Conservation (phyloP, 2,329 filamentous ascomycete species). For the Phaeosphaeria sp. region DNA sequence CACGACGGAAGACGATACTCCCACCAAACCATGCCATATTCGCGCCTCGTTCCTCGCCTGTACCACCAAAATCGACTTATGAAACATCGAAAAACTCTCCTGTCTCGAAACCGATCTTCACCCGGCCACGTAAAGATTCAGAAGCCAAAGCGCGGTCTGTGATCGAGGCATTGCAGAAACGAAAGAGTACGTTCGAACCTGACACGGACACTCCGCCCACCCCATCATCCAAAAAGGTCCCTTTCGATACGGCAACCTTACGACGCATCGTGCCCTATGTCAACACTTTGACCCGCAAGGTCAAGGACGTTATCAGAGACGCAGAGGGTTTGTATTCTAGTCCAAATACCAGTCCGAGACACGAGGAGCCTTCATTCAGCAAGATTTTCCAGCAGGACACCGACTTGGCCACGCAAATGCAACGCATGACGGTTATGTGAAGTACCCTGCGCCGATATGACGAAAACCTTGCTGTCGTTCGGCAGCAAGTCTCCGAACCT, state of each 20-base stretch:
- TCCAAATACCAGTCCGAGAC: slow-evolving; percentile 46
- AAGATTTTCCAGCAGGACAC: slow-evolving; percentile 42
- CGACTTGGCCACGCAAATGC: slow-evolving; percentile 46
- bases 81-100: slow-evolving; percentile 37
- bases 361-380: slow-evolving; percentile 45
- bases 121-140: slow-evolving; percentile 61
- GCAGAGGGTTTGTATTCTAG: slow-evolving; percentile 56
- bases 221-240: slow-evolving; percentile 61
- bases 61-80: slow-evolving; percentile 33
- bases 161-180: slow-evolving; percentile 65
- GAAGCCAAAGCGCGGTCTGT: slow-evolving; percentile 67
- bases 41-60: slow-evolving; percentile 40
- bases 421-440: slow-evolving; percentile 51
- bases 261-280: slow-evolving; percentile 66
- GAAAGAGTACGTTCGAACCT: slow-evolving; percentile 45
- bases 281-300: slow-evolving; percentile 54
- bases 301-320: slow-evolving; percentile 56
- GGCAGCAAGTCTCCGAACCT: neutral
- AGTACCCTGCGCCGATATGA: slow-evolving; percentile 28
- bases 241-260: slow-evolving; percentile 70
- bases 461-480: slow-evolving; percentile 6
- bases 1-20: slow-evolving; percentile 44
- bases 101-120: slow-evolving; percentile 33
- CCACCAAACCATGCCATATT: slow-evolving; percentile 46
- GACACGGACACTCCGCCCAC: slow-evolving; percentile 31